Evolutionary conservation across 2,329 filamentous ascomycete genomes (phyloP).

Genomic region (Phialophora verrucosa): DNA sequence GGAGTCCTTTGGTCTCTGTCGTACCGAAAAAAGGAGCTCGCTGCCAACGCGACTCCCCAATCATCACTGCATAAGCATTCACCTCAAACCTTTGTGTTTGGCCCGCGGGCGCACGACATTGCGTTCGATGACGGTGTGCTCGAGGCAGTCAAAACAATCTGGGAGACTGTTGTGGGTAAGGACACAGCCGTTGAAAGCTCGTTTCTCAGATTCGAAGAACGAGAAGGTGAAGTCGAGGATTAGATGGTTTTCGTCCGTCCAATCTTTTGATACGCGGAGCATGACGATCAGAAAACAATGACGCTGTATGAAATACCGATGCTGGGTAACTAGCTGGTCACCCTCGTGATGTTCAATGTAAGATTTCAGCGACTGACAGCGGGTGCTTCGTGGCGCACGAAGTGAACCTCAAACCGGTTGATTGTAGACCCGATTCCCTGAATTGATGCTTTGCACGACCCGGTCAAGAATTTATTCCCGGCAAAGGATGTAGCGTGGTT

Average conservation of each 20-base stretch:
- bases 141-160: slow-evolving; percentile 70
- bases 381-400: too few species aligned
- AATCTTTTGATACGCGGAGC: background rate
- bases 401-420: too few species aligned
- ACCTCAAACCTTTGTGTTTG: slow-evolving; percentile 61
- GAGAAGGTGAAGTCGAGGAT: slow-evolving; percentile 27
- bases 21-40: slow-evolving; percentile 54
- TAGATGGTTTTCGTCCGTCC: background rate
- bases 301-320: background rate
- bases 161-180: slow-evolving; percentile 67
- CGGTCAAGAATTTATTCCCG: too few species aligned
- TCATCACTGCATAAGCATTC: slow-evolving; percentile 18
- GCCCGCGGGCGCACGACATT: slow-evolving; percentile 66
- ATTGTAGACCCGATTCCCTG: too few species aligned
- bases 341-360: background rate
- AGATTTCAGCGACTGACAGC: too few species aligned
- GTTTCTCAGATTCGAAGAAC: slow-evolving; percentile 58
- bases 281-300: background rate
- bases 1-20: slow-evolving; percentile 35
- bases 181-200: slow-evolving; percentile 55
- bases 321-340: background rate
- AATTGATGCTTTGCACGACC: too few species aligned
- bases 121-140: slow-evolving; percentile 75
- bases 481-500: too few species aligned
- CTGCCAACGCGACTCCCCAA: slow-evolving; percentile 29